Conservation (phyloP, 768 basidiomycete species). For the Nidularia pulvinata region DNA sequence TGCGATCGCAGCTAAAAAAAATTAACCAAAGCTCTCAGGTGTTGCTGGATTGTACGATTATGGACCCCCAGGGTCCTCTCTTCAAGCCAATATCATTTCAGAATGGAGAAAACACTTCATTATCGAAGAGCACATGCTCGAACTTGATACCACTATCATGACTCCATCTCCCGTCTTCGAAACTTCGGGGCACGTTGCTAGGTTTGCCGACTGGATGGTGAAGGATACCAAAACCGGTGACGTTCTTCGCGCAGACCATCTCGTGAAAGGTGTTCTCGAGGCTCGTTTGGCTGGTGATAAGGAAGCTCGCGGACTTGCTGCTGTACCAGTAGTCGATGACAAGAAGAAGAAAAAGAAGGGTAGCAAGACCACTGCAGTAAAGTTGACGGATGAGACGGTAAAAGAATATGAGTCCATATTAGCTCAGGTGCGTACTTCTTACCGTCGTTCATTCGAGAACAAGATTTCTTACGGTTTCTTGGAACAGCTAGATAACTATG, state of each 20-base stretch:
- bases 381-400: slow-evolving; percentile 72
- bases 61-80: slow-evolving; percentile 92
- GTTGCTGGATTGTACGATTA: slow-evolving; percentile 98
- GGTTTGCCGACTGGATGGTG: slow-evolving; percentile 99
- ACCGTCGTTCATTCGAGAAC: background rate
- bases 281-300: slow-evolving; percentile 88
- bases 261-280: slow-evolving; percentile 91
- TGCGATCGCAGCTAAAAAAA: too few species aligned
- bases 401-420: slow-evolving; percentile 80
- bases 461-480: background rate
- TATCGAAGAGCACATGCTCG: slow-evolving; percentile 97
- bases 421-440: slow-evolving; percentile 62
- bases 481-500: slow-evolving; percentile 85
- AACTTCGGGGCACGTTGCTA: slow-evolving; percentile 95
- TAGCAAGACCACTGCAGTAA: slow-evolving; percentile 66
- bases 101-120: slow-evolving; percentile 99
- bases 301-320: slow-evolving; percentile 80
- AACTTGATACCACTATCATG: slow-evolving; percentile 98
- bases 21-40: slow-evolving; percentile 42
- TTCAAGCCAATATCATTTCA: slow-evolving; percentile 95
- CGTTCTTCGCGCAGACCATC: slow-evolving; percentile 94
- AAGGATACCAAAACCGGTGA: slow-evolving; percentile 96
- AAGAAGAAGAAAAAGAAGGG: slow-evolving; percentile 82
- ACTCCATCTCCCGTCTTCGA: slow-evolving; percentile 95
- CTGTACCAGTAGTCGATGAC: slow-evolving; percentile 57